Percentiles rank a stretch among this genome's conserved stretches.
Conservation (phyloP, 2,329 filamentous ascomycete species). For the Colletotrichum filicis region DNA sequence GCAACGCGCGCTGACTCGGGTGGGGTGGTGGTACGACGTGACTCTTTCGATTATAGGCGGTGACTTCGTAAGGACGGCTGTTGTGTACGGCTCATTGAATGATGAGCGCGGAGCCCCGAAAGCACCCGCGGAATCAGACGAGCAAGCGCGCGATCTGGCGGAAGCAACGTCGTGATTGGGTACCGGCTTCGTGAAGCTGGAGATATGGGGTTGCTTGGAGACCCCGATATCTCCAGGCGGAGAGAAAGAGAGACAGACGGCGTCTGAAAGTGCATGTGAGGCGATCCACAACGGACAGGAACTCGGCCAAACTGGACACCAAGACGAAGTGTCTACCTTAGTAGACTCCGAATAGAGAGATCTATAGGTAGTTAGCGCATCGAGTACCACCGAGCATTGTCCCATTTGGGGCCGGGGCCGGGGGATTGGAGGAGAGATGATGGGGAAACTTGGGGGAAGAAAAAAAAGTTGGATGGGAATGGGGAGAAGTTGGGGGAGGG, state of each 20-base stretch:
- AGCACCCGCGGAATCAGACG: slow-evolving; percentile 24
- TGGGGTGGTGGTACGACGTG: slow-evolving; percentile 16
- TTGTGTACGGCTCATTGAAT: neutral
- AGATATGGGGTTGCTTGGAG: slow-evolving; percentile 19
- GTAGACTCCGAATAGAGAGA: slow-evolving; percentile 2
- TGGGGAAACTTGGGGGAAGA: slow-evolving; percentile 32
- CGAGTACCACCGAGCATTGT: slow-evolving; percentile 43
- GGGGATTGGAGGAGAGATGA: slow-evolving; percentile 25
- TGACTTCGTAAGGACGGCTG: neutral
- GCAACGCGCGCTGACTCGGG: slow-evolving; percentile 14
- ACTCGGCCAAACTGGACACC: slow-evolving; percentile 36
- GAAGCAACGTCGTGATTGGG: slow-evolving; percentile 1
- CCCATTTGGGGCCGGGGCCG: slow-evolving; percentile 38
- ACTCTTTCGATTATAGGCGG: neutral
- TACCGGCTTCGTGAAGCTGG: slow-evolving; percentile 18
- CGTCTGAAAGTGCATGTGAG: slow-evolving; percentile 22
- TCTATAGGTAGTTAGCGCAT: slow-evolving; percentile 34
- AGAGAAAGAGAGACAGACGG: neutral
- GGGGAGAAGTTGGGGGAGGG: neutral
- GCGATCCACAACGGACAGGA: slow-evolving; percentile 26
- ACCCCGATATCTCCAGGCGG: slow-evolving; percentile 19
- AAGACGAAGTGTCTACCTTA: slow-evolving; percentile 21
- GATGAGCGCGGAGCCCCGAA: neutral
- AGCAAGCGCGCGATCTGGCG: slow-evolving; percentile 15
- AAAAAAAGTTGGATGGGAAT: slow-evolving; percentile 11